Percentiles rank a stretch among this genome's conserved stretches.
Conservation (phyloP, 257 asterid species). For the Jacaranda copaia region DNA sequence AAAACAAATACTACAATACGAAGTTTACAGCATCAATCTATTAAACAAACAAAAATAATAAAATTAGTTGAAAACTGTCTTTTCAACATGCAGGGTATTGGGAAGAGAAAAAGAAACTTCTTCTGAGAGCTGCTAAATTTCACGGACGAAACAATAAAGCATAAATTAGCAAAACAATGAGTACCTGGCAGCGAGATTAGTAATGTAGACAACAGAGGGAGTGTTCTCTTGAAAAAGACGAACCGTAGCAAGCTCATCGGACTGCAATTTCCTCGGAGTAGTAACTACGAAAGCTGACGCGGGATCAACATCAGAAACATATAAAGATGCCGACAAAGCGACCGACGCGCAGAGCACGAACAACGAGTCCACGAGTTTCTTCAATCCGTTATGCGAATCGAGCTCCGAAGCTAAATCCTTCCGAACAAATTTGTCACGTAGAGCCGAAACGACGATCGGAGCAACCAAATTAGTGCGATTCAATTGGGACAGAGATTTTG, state of each 20-base stretch:
- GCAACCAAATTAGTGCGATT: slow-evolving; percentile 39
- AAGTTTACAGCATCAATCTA: too few relatives aligned
- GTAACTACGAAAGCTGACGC: slow-evolving; percentile 84
- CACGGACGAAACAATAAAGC: neutral
- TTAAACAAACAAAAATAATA: neutral
- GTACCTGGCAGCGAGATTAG: slow-evolving; percentile 87
- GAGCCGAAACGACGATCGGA: slow-evolving; percentile 50
- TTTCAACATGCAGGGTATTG: neutral
- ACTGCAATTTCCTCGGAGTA: slow-evolving; percentile 77
- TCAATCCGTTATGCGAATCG: slow-evolving; percentile 44
- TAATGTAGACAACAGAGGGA: slow-evolving; percentile 93
- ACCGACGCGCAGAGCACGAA: slow-evolving; percentile 78
- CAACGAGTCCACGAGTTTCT: slow-evolving; percentile 65
- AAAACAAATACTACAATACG: neutral
- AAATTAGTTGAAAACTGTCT: neutral
- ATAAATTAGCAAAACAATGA: neutral
- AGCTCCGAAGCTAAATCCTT: slow-evolving; percentile 38
- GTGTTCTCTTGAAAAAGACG: slow-evolving; percentile 92
- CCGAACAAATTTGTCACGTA: slow-evolving; percentile 41
- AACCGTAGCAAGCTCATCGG: slow-evolving; percentile 96
- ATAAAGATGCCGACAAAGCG: slow-evolving; percentile 78
- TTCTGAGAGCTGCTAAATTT: neutral
- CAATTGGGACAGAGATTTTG: slow-evolving; percentile 35
- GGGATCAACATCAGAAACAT: slow-evolving; percentile 65
- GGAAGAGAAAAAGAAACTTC: neutral